Conservation (phyloP, 257 asterid genomes). For the Sherardia arvensis region DNA sequence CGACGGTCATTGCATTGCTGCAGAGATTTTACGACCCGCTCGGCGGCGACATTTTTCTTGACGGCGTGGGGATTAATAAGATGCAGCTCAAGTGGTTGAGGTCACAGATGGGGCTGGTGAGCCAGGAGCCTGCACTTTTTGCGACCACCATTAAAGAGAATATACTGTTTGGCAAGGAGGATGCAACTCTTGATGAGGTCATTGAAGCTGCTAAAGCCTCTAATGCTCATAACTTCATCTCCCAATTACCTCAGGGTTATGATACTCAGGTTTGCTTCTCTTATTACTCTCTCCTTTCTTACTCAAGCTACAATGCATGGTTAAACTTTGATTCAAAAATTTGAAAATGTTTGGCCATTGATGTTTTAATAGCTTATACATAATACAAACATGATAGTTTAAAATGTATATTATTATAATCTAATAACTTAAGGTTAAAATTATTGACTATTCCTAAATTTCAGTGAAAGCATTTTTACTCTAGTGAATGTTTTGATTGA, state of each 20-base stretch:
- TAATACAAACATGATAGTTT: too few relatives aligned
- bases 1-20: conserved; percentile 66
- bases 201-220: conserved; percentile 83
- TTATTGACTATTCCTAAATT: too few relatives aligned
- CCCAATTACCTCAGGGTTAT: conserved; percentile 74
- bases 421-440: too few relatives aligned
- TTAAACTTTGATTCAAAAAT: too few relatives aligned
- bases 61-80: conserved; percentile 63
- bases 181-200: conserved; percentile 68
- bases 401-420: too few relatives aligned
- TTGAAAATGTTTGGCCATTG: too few relatives aligned
- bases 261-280: conserved; percentile 60
- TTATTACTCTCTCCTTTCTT: not conserved
- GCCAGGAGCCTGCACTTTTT: conserved; percentile 92
- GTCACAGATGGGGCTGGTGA: conserved; percentile 91
- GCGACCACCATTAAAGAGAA: conserved; percentile 86
- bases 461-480: too few relatives aligned
- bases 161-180: conserved; percentile 81
- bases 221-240: conserved; percentile 85
- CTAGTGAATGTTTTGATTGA: too few relatives aligned
- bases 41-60: conserved; percentile 60
- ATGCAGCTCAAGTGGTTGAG: conserved; percentile 87
- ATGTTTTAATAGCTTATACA: too few relatives aligned
- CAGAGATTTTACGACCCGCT: conserved; percentile 87
- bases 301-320: too few relatives aligned